Conservation (phyloP, 495 filamentous ascomycete genomes). For the Xylaria cubensis region DNA sequence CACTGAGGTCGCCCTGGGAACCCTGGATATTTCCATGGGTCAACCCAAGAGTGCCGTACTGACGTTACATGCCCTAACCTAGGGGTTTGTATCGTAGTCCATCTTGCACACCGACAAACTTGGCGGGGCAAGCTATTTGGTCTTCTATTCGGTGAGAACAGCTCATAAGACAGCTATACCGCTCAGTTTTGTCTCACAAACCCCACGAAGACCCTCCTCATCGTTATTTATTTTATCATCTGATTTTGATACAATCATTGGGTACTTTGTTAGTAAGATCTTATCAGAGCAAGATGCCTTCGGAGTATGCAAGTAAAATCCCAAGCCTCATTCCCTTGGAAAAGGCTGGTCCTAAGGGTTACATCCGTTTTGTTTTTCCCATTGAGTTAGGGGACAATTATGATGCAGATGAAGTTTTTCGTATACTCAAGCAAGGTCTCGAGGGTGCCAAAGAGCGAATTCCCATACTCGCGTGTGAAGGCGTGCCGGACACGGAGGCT, state of each 20-base stretch:
- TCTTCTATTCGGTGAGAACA: neutral
- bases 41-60: neutral
- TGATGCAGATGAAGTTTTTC: slow-evolving; percentile 35
- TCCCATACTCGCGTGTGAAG: slow-evolving; percentile 41
- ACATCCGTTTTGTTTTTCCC: slow-evolving; percentile 43
- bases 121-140: slow-evolving; percentile 7
- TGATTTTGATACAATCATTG: neutral
- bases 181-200: neutral
- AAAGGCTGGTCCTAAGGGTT: slow-evolving; percentile 47
- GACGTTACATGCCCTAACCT: neutral
- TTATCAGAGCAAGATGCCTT: slow-evolving; percentile 27
- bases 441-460: slow-evolving; percentile 37
- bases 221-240: neutral
- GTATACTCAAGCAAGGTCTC: slow-evolving; percentile 39
- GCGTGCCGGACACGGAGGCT: slow-evolving; percentile 39
- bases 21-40: neutral
- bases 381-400: slow-evolving; percentile 35
- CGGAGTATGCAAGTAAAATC: slow-evolving; percentile 31
- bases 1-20: neutral
- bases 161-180: slow-evolving; percentile 9
- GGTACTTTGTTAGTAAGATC: neutral
- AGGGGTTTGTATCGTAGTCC: neutral
- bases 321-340: slow-evolving; percentile 41
- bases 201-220: neutral
- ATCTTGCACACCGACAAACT: slow-evolving; percentile 12